These are phyloP conservation scores for Quercus agrifolia DNA, from an alignment of 306 rosid species.

Conservation along the genomic window DNA sequence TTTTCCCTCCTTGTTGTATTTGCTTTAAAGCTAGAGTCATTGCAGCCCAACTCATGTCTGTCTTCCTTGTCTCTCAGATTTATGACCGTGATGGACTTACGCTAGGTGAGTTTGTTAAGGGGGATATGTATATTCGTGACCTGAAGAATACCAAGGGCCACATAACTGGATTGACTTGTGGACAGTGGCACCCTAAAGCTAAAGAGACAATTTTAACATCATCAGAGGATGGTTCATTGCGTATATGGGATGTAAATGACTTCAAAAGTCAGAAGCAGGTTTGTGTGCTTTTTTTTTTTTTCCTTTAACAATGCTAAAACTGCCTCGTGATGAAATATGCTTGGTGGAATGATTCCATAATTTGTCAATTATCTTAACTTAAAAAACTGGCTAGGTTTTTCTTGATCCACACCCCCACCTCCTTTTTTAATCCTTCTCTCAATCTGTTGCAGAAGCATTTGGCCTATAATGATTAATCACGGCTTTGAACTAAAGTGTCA, in stretches of 20 bases:
- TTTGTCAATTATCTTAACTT: background rate
- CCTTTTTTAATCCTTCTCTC: background rate
- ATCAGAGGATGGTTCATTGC: slow-evolving; percentile 93
- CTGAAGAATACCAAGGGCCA: slow-evolving; percentile 95
- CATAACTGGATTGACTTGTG: slow-evolving; percentile 91
- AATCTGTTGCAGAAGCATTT: background rate
- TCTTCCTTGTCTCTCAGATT: slow-evolving; percentile 47
- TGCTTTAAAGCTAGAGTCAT: background rate
- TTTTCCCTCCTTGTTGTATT: background rate
- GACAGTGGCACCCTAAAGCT: slow-evolving; percentile 86
- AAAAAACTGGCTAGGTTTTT: background rate
- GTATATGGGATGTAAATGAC: slow-evolving; percentile 95
- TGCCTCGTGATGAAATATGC: background rate
- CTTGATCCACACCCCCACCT: background rate
- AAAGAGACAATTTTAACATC: slow-evolving; percentile 90
- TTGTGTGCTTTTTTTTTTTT: slow-evolving; percentile 10
- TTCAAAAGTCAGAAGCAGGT: slow-evolving; percentile 97
- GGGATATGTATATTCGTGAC: slow-evolving; percentile 98
- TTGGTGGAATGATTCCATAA: slow-evolving; percentile 2
- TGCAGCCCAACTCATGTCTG: background rate
- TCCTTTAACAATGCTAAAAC: background rate
- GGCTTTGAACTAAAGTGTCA: background rate
- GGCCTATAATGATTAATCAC: background rate
- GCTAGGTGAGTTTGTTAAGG: slow-evolving; percentile 85
- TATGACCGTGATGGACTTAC: slow-evolving; percentile 98